Base-by-base conservation (phyloP, 345 rosid species). In the Euphorbia tirucalli region DNA sequence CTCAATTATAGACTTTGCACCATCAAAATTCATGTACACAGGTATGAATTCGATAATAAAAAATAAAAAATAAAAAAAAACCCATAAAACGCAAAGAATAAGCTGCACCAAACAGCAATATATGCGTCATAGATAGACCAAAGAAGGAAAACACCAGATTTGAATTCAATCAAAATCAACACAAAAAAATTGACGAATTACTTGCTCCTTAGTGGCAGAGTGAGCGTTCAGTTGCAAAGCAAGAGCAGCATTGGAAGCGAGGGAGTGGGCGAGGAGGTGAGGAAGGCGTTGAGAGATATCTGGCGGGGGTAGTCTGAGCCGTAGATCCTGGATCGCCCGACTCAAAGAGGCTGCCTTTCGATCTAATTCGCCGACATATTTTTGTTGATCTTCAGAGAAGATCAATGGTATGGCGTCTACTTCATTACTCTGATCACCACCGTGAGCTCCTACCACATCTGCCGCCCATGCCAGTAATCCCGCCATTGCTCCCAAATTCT, bases 381-480 rank as follows among this genome's bases (percentile, higher is more conserved):
- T 87, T 66, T 76, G 96, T 63, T 92, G 95, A 32, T 94, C 93
- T 10, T 82, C 77, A 1, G 91, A 83, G 75, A 90, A 81, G 28
- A 85, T 77, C 3, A 84, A 46, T 1, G 93, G 93, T 60, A 88
- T 83, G 49, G 73, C 80, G 68, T 71, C 74, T 30, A 68, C 82
- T 3, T 83, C 86, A 54, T 75, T 79, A 37, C n/a, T 64, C 28
- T 61, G 77, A 35, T 71, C 78, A 21, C 86, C 85, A 10, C 88
- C 87, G 50, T 89, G 92, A 59, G 83, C 91, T 7, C 88, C 91
- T 3, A 93, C 98, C 18, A 91, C 96, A 57, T 93, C 97, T 35
- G 98, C 97, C 48, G 98, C 98, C 97, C 98, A 93, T 18, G 93
- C 94, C 32, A 93, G 80, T 62, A 91, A 80, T 63, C 97, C 97